Percentiles rank a stretch among this genome's conserved stretches.
Conservation (phyloP, 1,139 yeast species). For the Pichia sp. region DNA sequence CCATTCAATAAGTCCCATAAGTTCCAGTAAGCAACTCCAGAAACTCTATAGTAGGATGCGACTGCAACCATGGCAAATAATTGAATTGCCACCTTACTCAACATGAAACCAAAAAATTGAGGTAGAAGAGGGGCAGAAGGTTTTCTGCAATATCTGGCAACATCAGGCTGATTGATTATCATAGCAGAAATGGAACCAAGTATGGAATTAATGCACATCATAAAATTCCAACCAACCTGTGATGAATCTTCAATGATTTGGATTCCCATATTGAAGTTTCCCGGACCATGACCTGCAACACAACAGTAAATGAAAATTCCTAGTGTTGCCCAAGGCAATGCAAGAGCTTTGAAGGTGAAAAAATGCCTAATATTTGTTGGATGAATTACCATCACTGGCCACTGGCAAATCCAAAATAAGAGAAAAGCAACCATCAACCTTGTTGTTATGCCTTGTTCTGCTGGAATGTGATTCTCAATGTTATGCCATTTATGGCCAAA, state of each 20-base stretch:
- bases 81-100: constrained; percentile 26
- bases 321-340: constrained; percentile 39
- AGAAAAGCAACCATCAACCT: constrained; percentile 41
- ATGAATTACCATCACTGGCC: constrained; percentile 33
- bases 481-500: constrained; percentile 21
- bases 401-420: constrained; percentile 38
- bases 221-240: constrained; percentile 37
- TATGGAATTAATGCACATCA: constrained; percentile 40
- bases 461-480: constrained; percentile 27
- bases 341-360: constrained; percentile 36
- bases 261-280: constrained; percentile 33
- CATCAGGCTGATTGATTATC: constrained; percentile 35
- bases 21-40: constrained; percentile 29
- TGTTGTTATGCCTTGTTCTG: constrained; percentile 36
- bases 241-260: constrained; percentile 32
- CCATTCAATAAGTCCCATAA: constrained; percentile 27
- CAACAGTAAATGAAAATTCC: constrained; percentile 35
- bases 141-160: constrained; percentile 36
- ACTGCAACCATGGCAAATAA: constrained; percentile 28
- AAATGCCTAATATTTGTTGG: constrained; percentile 35
- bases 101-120: constrained; percentile 25
- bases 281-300: constrained; percentile 36
- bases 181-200: constrained; percentile 39
- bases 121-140: constrained; percentile 31
- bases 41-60: constrained; percentile 24